phyloP scores from a whole-genome alignment of 2,329 filamentous ascomycete species.

The Neonectria magnoliae region DNA sequence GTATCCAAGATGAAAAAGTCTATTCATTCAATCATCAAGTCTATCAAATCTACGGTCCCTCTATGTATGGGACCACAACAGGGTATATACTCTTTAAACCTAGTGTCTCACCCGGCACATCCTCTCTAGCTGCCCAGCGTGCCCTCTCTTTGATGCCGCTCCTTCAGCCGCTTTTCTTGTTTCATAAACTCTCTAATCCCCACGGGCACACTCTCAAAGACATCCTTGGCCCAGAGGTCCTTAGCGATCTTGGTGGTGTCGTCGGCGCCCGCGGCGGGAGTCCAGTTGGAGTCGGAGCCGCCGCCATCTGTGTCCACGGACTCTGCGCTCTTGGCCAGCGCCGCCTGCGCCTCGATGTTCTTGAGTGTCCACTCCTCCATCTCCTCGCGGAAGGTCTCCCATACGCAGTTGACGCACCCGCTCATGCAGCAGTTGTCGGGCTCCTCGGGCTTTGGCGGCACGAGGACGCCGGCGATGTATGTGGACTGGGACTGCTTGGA shows the following conservation, averaged over 20 bases:
- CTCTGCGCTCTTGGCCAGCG: conserved; percentile 51
- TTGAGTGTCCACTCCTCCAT: conserved; percentile 86
- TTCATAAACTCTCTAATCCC: conserved; percentile 98
- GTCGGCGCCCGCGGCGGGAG: conserved; percentile 41
- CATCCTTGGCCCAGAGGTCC: conserved; percentile 69
- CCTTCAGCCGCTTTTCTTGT: conserved; percentile 89
- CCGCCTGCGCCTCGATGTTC: conserved; percentile 69
- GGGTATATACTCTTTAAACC: conserved; percentile 34
- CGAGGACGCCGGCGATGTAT: conserved; percentile 79
- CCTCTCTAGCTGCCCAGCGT: conserved; percentile 51
- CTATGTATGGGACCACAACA: conserved; percentile 18
- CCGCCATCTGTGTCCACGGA: conserved; percentile 86
- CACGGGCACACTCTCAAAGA: conserved; percentile 85
- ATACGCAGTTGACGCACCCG: conserved; percentile 97
- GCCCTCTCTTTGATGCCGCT: conserved; percentile 72
- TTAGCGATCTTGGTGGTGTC: conserved; percentile 55
- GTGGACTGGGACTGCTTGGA: conserved; percentile 68
- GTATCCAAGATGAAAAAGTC: conserved; percentile 16
- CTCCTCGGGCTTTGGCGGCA: conserved; percentile 86
- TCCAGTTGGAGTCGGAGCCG: conserved; percentile 77
- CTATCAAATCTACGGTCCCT: conserved; percentile 28
- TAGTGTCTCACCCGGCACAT: not conserved
- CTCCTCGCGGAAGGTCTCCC: conserved; percentile 91
- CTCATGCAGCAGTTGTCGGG: conserved; percentile 99
- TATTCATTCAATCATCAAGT: conserved; percentile 35